Evolutionary conservation across 2,329 filamentous ascomycete species (phyloP).

Genomic region (Fonsecaea monophora): DNA sequence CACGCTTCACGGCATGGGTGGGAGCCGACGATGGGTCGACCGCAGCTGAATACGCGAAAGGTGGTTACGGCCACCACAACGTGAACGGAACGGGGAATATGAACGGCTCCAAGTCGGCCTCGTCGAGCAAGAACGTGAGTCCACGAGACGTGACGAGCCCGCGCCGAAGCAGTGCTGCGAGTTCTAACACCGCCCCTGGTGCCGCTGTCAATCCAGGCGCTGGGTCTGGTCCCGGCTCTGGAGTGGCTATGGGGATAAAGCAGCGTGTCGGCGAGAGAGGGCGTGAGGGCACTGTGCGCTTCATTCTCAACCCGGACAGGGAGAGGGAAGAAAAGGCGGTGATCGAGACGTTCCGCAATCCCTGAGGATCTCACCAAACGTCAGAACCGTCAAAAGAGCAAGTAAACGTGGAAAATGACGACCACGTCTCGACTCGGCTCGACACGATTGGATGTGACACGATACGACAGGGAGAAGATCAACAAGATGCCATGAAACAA

Average conservation of each 20-base stretch:
- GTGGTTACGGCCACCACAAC: neutral
- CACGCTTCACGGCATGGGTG: constrained; percentile 67
- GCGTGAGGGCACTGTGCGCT: constrained; percentile 79
- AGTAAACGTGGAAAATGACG: neutral
- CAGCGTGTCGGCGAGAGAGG: constrained; percentile 51
- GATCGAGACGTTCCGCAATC: constrained; percentile 61
- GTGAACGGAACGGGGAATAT: neutral
- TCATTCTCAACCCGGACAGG: constrained; percentile 81
- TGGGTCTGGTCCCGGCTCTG: neutral
- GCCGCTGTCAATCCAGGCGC: constrained; percentile 11
- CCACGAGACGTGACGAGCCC: constrained; percentile 34
- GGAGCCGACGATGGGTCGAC: constrained; percentile 39
- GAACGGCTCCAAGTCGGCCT: constrained; percentile 17
- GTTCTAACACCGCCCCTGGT: constrained; percentile 19
- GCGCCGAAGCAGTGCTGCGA: constrained; percentile 6
- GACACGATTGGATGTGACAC: neutral
- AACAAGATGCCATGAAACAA: neutral
- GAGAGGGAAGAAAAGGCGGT: constrained; percentile 73
- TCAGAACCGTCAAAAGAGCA: neutral
- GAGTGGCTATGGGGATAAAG: constrained; percentile 24
- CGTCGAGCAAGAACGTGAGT: constrained; percentile 33
- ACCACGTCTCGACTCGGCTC: neutral
- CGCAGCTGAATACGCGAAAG: neutral
- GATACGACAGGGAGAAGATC: neutral
- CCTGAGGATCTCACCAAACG: constrained; percentile 8